Percentiles rank a stretch among this genome's conserved stretches.
Conservation (phyloP, 108 stramenopile genomes). For the Craspedostauros australis region DNA sequence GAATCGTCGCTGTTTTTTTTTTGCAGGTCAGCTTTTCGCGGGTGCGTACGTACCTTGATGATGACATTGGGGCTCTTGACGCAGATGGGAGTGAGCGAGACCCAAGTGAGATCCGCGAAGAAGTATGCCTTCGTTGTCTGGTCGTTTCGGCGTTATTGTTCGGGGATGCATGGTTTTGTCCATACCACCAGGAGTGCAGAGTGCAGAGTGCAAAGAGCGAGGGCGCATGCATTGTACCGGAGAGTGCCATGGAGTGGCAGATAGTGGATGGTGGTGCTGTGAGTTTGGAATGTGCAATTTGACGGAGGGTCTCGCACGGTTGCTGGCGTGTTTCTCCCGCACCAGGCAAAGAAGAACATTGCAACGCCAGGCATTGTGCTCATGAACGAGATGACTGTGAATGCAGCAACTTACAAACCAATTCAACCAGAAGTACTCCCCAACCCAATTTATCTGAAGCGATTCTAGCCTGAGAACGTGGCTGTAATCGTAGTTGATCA, state of each 20-base stretch:
- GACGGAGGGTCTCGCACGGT: too few species aligned
- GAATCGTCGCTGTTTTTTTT: too few species aligned
- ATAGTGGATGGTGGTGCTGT: too few species aligned
- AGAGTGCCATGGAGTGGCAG: too few species aligned
- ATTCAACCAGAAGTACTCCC: conserved; percentile 28
- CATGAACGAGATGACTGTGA: background rate
- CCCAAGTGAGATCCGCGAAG: conserved; percentile 62
- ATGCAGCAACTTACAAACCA: conserved; percentile 20
- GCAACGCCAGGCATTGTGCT: too few species aligned
- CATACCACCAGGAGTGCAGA: too few species aligned
- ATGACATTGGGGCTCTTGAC: conserved; percentile 61
- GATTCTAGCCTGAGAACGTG: conserved; percentile 4
- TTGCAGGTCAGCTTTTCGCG: background rate
- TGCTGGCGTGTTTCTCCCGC: background rate
- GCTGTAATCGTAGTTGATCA: conserved; percentile 17
- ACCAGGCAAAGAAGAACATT: conserved; percentile 1
- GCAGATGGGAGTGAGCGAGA: conserved; percentile 41
- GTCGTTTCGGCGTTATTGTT: too few species aligned
- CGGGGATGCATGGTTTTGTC: too few species aligned
- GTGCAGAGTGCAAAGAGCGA: too few species aligned
- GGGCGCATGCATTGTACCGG: too few species aligned
- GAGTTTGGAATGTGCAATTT: too few species aligned
- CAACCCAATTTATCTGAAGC: conserved; percentile 3
- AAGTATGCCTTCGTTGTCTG: conserved; percentile 58
- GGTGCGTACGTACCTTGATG: conserved; percentile 19